Base-by-base conservation (phyloP, 2,329 filamentous ascomycete genomes). In the Neophaeococcomyces aloes region DNA sequence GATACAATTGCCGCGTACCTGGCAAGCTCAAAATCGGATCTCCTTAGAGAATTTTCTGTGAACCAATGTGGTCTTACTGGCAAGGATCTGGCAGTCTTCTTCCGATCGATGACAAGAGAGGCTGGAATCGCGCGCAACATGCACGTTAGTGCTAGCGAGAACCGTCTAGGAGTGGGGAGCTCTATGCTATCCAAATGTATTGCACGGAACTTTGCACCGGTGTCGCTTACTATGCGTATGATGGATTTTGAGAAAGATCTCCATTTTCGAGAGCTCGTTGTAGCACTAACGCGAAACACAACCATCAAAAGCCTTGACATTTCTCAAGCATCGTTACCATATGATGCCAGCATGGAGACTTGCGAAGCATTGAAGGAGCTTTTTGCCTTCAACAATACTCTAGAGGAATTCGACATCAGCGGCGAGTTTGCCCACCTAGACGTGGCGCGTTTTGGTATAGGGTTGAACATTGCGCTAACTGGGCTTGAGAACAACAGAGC, bases 401-500 rank as follows among this genome's bases (percentile, higher is more conserved):
- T 85, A 2, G 69, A 79, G 52, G 78, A 78, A 57, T 63, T 85
- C 10, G 77, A 84, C 57, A 79, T 85, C 34, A 83, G 79, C 19
- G 81, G 81, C 7, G 81, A 84, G 54, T 78, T 80, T 51, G 80
- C 81, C 4, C 75, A 81, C 53, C 60, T 85, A n/a, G 81, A 84
- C 54, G 78, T 78, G 3, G 79, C 79, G 2, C 74, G 78, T 38
- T 76, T 84, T 49, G 81, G 81, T 13, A 76, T 79, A 44, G 79
- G 80, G 2, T 69, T 85, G 47, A 83, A 82, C 53, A 67, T 76
- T 42, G 79, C 81, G 14, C 61, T 85, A 46, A 70, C 70, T 14
- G 80, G 80, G 3, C 61, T 85, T 48, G 78, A 78, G 55, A 67
- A 70, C 45, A 85, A 85, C 57, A 73, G 63, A 25, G 71, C 76